These are phyloP conservation scores for Fusarium nurragi DNA, from an alignment of 2,329 filamentous ascomycete genomes.

Conservation along the genomic window DNA sequence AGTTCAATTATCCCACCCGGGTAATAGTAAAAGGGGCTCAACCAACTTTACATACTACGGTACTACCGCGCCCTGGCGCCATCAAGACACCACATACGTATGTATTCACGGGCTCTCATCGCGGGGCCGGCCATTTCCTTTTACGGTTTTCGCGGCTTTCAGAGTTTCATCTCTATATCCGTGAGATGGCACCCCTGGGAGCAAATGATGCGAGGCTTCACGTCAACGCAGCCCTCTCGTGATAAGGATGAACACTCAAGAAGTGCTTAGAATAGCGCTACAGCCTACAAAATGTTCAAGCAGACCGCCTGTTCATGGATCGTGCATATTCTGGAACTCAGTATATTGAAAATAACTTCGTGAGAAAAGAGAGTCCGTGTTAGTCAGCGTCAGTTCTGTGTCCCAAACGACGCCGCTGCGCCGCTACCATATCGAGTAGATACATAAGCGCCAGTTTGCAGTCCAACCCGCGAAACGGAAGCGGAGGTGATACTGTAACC, in stretches of 20 bases:
- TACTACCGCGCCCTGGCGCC: constrained; percentile 8
- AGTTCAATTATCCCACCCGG: background rate
- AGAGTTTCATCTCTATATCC: constrained; percentile 2
- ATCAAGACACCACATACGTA: background rate
- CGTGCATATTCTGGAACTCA: background rate
- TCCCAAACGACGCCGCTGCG: background rate
- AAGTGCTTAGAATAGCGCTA: constrained; percentile 32
- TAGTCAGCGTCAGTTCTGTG: background rate
- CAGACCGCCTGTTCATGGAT: constrained; percentile 8
- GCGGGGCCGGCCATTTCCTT: constrained; percentile 27
- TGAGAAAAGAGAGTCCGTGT: constrained; percentile 3
- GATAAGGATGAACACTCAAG: background rate
- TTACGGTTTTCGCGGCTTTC: background rate
- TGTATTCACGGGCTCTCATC: background rate
- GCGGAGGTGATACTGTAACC: constrained; percentile 18
- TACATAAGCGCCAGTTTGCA: constrained; percentile 5
- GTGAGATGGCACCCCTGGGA: background rate
- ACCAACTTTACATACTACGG: background rate
- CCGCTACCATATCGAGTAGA: background rate
- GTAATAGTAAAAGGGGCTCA: constrained; percentile 3
- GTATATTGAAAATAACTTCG: constrained; percentile 5
- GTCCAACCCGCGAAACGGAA: background rate
- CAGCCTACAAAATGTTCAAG: background rate
- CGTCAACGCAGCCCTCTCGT: constrained; percentile 24
- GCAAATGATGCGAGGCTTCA: constrained; percentile 5